Evolutionary conservation across 257 asterid species (phyloP).

Genomic region (Knoxia roxburghii): DNA sequence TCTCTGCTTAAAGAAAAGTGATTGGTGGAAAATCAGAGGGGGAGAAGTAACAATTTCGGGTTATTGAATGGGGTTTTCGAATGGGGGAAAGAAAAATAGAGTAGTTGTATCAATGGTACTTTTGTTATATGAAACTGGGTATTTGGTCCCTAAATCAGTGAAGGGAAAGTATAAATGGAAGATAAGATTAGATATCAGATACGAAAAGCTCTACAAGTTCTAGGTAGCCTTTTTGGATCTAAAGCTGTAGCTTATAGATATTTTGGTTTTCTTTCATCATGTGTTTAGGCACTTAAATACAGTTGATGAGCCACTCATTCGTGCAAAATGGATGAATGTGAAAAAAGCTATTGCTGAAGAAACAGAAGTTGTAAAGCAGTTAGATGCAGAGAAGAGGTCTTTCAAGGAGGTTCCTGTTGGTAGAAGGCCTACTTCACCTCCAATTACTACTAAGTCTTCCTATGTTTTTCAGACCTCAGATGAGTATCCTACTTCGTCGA

Average conservation of each 20-base stretch:
- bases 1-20: background rate
- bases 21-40: background rate
- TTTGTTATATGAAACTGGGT: background rate
- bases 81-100: background rate
- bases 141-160: background rate
- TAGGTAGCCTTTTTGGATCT: background rate
- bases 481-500: constrained; percentile 86
- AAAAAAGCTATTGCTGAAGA: constrained; percentile 91
- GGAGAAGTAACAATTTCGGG: background rate
- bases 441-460: constrained; percentile 78
- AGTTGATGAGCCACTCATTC: constrained; percentile 78
- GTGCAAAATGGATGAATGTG: constrained; percentile 89
- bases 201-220: background rate
- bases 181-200: background rate
- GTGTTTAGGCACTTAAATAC: constrained; percentile 69
- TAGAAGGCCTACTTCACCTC: constrained; percentile 83
- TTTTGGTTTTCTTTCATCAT: constrained; percentile 1
- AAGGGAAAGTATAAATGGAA: constrained; percentile 3
- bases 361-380: constrained; percentile 91
- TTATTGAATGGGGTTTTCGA: too few species aligned
- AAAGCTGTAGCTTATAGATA: constrained; percentile 8
- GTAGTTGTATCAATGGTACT: background rate
- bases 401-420: constrained; percentile 74
- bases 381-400: constrained; percentile 85
- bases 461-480: constrained; percentile 90